These are phyloP conservation scores for Aeminium ludgeri DNA, from an alignment of 495 filamentous ascomycete genomes.

Conservation along the genomic window DNA sequence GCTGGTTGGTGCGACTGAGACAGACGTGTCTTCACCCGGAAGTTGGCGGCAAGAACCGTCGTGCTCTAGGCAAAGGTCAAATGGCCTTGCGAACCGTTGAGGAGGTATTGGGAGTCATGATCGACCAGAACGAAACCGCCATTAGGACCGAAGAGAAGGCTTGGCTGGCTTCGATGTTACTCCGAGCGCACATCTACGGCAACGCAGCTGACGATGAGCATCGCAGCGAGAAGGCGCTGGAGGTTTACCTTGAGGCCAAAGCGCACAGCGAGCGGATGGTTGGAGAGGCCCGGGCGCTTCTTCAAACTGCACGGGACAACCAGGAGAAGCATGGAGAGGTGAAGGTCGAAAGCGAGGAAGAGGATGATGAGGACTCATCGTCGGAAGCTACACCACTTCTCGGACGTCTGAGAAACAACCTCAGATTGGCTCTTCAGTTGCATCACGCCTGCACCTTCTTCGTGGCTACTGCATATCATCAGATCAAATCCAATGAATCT, in stretches of 20 bases:
- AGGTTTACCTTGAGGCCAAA: constrained; percentile 47
- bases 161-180: constrained; percentile 42
- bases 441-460: constrained; percentile 76
- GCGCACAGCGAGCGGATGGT: constrained; percentile 40
- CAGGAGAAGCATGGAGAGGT: constrained; percentile 12
- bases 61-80: constrained; percentile 42
- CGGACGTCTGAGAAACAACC: constrained; percentile 42
- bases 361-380: constrained; percentile 26
- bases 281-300: constrained; percentile 42
- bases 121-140: constrained; percentile 53
- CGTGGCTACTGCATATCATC: constrained; percentile 62
- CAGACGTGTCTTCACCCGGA: constrained; percentile 80
- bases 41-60: constrained; percentile 49
- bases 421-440: constrained; percentile 58
- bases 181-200: constrained; percentile 58
- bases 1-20: constrained; percentile 53
- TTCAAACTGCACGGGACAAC: constrained; percentile 34
- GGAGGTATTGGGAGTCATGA: constrained; percentile 77
- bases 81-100: constrained; percentile 60
- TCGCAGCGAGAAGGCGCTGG: constrained; percentile 39
- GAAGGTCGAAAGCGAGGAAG: constrained; percentile 17
- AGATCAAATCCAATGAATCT: constrained; percentile 55
- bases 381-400: constrained; percentile 32
- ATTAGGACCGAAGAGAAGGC: constrained; percentile 50
- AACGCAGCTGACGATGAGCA: constrained; percentile 32